Percentiles rank a stretch among this genome's conserved stretches.
These are phyloP conservation scores for Papilionanthe hybrid DNA, from an alignment of 116 monocot genomes.

Conservation along the genomic window DNA sequence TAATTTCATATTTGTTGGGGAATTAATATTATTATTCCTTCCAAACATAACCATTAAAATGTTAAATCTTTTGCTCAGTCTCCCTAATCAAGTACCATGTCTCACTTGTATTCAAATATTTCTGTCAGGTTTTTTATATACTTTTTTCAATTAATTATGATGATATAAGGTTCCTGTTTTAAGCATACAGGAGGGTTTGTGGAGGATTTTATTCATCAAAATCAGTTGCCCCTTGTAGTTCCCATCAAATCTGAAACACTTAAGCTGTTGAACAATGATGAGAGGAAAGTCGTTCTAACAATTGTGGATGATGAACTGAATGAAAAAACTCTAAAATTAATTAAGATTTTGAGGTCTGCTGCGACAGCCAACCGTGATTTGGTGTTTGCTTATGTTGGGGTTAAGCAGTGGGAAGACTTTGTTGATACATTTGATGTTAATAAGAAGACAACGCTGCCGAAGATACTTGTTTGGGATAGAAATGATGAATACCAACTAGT, in stretches of 20 bases:
- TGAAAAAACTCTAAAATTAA: slow-evolving; percentile 47
- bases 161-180: slow-evolving; percentile 1
- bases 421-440: slow-evolving; percentile 67
- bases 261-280: slow-evolving; percentile 72
- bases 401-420: slow-evolving; percentile 93
- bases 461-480: slow-evolving; percentile 79
- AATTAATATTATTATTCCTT: background rate
- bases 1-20: background rate
- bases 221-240: slow-evolving; percentile 72
- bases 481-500: slow-evolving; percentile 84
- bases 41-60: background rate
- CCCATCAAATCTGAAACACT: slow-evolving; percentile 80
- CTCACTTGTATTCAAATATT: background rate
- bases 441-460: slow-evolving; percentile 57
- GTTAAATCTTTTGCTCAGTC: background rate
- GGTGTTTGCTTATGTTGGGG: slow-evolving; percentile 86
- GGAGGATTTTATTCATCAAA: slow-evolving; percentile 83
- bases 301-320: slow-evolving; percentile 67
- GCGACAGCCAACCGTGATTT: slow-evolving; percentile 90
- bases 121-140: background rate
- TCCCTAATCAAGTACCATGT: background rate
- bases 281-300: slow-evolving; percentile 71
- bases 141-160: background rate
- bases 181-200: slow-evolving; percentile 51
- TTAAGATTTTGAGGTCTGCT: slow-evolving; percentile 79